Conservation (phyloP, 441 rosid genomes). For the Populus hybrid region DNA sequence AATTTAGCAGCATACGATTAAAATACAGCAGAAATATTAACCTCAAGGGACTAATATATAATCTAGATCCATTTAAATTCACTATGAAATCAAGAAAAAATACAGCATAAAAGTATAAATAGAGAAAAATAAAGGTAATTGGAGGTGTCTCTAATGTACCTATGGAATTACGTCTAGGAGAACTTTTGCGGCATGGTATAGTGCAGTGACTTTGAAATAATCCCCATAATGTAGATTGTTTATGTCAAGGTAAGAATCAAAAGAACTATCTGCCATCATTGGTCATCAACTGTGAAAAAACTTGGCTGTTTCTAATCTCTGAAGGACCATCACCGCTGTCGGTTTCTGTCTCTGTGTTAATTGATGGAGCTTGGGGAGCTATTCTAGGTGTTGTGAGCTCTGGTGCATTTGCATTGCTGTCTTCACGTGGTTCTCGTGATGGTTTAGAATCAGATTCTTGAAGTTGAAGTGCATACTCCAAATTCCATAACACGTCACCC, state of each 20-base stretch:
- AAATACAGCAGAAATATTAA: not conserved
- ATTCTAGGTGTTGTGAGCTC: slow-evolving; percentile 16
- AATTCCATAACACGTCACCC: slow-evolving; percentile 92
- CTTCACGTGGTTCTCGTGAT: slow-evolving; percentile 31
- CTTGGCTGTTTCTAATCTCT: slow-evolving; percentile 52
- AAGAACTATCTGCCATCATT: slow-evolving; percentile 64
- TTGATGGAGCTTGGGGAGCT: slow-evolving; percentile 27
- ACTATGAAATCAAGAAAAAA: not conserved
- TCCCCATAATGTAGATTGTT: not conserved
- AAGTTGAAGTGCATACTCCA: slow-evolving; percentile 70
- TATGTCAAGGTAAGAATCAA: not conserved
- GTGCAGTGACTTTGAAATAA: not conserved
- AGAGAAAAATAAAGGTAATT: not conserved
- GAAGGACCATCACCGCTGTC: slow-evolving; percentile 41
- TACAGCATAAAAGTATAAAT: not conserved
- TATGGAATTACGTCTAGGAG: not conserved
- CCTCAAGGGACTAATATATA: not conserved
- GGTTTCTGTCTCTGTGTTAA: slow-evolving; percentile 24
- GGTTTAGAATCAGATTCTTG: slow-evolving; percentile 67
- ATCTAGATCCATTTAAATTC: not conserved
- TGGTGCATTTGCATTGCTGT: slow-evolving; percentile 13
- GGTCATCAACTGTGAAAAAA: slow-evolving; percentile 83
- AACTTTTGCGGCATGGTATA: not conserved
- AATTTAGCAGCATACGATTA: not conserved
- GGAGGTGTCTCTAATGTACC: not conserved